These are phyloP conservation scores for Trapa bicornis DNA, from an alignment of 345 rosid genomes.

Conservation along the genomic window DNA sequence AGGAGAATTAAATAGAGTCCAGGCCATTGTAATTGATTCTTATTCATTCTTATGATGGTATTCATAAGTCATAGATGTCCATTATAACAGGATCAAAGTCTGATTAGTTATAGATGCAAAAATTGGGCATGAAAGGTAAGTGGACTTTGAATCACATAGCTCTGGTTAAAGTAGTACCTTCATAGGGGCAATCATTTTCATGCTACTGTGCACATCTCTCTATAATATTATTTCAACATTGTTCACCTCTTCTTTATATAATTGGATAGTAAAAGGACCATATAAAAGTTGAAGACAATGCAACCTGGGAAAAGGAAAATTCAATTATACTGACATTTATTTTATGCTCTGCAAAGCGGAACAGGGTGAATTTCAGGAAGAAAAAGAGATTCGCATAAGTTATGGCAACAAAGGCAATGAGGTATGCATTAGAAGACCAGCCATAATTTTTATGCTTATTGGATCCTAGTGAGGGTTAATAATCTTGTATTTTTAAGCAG, in stretches of 20 bases:
- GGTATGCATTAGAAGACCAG: slow-evolving; percentile 31
- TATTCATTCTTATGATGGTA: not conserved
- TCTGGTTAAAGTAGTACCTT: not conserved
- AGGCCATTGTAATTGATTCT: not conserved
- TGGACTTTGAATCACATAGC: not conserved
- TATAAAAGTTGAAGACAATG: not conserved
- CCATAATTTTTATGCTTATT: not conserved
- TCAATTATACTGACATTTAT: not conserved
- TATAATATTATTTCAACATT: not conserved
- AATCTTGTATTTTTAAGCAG: not conserved
- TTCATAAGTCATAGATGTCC: not conserved
- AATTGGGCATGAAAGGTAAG: not conserved
- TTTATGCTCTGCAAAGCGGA: slow-evolving; percentile 29
- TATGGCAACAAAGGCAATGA: slow-evolving; percentile 96
- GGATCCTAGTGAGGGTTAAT: not conserved
- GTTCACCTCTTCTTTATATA: not conserved
- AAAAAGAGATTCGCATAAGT: slow-evolving; percentile 71
- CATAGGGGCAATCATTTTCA: not conserved
- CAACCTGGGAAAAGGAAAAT: not conserved
- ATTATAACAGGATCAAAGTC: not conserved
- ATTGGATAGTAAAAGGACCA: not conserved
- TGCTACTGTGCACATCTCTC: not conserved
- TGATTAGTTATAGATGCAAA: not conserved
- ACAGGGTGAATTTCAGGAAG: slow-evolving; percentile 26
- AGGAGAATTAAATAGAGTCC: no score